Evolutionary conservation across 2,329 filamentous ascomycete species (phyloP), one percentile per base, ranked within the genome.

Genomic region (Drechslerella stenobrocha): DNA sequence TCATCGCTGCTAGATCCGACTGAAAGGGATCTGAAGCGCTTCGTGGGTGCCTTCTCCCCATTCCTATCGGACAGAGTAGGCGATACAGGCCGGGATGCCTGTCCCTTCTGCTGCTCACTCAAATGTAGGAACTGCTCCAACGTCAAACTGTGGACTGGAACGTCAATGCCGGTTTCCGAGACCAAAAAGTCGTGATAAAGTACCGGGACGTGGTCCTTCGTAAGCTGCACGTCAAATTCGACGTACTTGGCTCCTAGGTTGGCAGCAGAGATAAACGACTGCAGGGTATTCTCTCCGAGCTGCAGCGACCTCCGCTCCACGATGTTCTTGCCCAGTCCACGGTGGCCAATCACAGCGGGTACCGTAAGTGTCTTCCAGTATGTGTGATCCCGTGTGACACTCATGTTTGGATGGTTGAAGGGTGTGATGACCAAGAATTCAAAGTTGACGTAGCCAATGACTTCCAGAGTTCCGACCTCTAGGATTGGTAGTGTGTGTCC

Each of bases 171-270:
- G 0, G 93, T 97, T 77, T 98, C 93, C 75, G 90, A 96, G 75
- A 98, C 93, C 11, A 97, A 81, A 74, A 98, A 98, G 76, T 98
- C 93, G 75, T 98, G 93, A 75, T 98, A 98, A 73, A 98, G 96
- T 71, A 98, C 92, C 0, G 93, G 93, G 1, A 98, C 90, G 73
- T 95, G 90, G 75, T 98, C 93, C 75, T 98, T 98, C n/a, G 93
- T 98, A 35, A 98, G 80, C 75, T 98, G 93, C 0, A 98, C 93
- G 75, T 98, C 93, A 74, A 88, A 86, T 72, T 87, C 84, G 46
- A 87, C 84, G 72, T 87, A 87, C 58, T 86, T 82, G 2, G 84
- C 93, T 6, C 93, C 93, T 52, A 98, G 78, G 72, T 96, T 97
- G 42, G 92, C 91, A 1, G 93, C 93, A 1, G 92, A 90, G 74